Evolutionary conservation across 805 yeast genomes (phyloP).

Genomic region (Candida easanensis): DNA sequence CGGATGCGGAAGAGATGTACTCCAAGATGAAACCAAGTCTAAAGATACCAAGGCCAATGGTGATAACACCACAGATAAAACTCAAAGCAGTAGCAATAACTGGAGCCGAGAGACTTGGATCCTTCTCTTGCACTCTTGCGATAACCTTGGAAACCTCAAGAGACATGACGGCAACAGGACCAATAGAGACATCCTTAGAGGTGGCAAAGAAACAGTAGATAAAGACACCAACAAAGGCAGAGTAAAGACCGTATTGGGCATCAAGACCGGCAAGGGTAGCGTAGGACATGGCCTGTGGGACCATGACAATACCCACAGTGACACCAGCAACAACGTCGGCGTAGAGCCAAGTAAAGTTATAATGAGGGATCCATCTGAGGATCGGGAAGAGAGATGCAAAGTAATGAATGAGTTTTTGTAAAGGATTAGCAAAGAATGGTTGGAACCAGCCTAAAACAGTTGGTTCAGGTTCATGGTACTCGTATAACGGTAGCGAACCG

Average conservation of each 20-base stretch:
- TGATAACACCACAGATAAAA: constrained; percentile 80
- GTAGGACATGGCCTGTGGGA: constrained; percentile 95
- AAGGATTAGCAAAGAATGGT: constrained; percentile 9
- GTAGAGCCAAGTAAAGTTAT: constrained; percentile 74
- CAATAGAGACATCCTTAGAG: constrained; percentile 91
- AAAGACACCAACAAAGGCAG: constrained; percentile 88
- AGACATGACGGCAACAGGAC: constrained; percentile 97
- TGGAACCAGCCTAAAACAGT: constrained; percentile 14
- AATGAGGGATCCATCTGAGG: constrained; percentile 78
- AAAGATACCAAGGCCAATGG: constrained; percentile 77
- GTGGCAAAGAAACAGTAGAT: constrained; percentile 91
- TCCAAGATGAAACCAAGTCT: constrained; percentile 88
- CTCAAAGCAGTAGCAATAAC: constrained; percentile 78
- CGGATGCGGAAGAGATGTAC: constrained; percentile 87
- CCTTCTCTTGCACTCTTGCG: constrained; percentile 53
- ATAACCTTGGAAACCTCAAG: constrained; percentile 78
- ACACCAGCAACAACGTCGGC: constrained; percentile 89
- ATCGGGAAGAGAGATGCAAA: constrained; percentile 73
- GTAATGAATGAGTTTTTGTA: constrained; percentile 41
- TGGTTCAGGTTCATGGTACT: constrained; percentile 10
- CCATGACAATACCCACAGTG: constrained; percentile 89
- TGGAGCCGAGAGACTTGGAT: constrained; percentile 53
- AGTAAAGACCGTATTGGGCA: constrained; percentile 85
- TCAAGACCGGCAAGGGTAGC: constrained; percentile 81
- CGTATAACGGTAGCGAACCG: constrained; percentile 9